These are phyloP conservation scores for Alternaria brassicae DNA, from an alignment of 2,329 filamentous ascomycete genomes.

Conservation along the genomic window DNA sequence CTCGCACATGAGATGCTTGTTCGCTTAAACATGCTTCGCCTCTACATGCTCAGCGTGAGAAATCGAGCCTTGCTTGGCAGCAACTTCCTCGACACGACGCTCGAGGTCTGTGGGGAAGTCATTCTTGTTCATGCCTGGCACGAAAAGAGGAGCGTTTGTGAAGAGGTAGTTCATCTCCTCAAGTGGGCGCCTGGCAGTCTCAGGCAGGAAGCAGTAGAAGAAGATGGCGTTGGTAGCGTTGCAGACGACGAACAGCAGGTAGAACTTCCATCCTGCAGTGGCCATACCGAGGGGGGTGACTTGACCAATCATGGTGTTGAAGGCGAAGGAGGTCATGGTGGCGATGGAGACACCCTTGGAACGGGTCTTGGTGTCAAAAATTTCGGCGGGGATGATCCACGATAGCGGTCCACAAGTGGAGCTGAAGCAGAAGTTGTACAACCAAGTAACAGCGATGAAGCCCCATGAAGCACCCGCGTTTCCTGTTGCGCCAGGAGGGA, in stretches of 20 bases:
- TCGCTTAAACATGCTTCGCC: neutral
- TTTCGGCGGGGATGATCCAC: conserved; percentile 71
- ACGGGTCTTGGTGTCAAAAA: conserved; percentile 79
- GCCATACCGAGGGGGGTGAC: conserved; percentile 68
- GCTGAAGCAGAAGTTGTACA: conserved; percentile 81
- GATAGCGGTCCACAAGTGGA: conserved; percentile 73
- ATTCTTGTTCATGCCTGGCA: conserved; percentile 63
- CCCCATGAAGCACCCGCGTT: conserved; percentile 70
- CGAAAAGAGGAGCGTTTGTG: conserved; percentile 69
- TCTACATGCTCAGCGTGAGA: conserved; percentile 25
- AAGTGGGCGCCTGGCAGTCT: conserved; percentile 68
- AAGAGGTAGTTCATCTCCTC: conserved; percentile 75
- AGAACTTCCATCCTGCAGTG: conserved; percentile 63
- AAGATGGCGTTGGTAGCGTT: conserved; percentile 73
- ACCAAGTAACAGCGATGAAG: conserved; percentile 79
- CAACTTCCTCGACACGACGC: conserved; percentile 63
- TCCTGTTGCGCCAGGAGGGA: conserved; percentile 63
- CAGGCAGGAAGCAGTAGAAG: conserved; percentile 72
- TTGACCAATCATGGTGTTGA: conserved; percentile 78
- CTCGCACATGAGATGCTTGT: neutral
- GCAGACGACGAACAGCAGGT: conserved; percentile 69
- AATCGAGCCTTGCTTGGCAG: conserved; percentile 56
- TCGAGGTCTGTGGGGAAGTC: conserved; percentile 64
- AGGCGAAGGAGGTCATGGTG: conserved; percentile 75
- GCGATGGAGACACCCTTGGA: conserved; percentile 77